Base-by-base conservation (phyloP, 768 basidiomycete species). In the Mycena venus region DNA sequence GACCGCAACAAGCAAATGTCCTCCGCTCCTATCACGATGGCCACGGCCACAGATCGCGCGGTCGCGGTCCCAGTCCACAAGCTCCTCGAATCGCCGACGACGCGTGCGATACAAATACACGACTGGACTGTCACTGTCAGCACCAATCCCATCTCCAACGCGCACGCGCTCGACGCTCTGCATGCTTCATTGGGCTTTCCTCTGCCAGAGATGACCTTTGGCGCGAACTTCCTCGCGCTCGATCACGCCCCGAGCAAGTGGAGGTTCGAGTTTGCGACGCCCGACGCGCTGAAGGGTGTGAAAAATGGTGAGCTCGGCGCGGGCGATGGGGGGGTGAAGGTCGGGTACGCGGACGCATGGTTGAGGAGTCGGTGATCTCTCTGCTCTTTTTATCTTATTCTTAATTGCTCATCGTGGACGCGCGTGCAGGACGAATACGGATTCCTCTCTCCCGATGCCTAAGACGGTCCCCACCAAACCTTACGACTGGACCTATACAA, bases 401-500 rank as follows among this genome's bases (percentile, higher is more conserved):
- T 10, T 17, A 29, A 21, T 6, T 14, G 58, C 36, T 36, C n/a
- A 27, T 36, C 66, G 63, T 31, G 60, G 40, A 58, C 83, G 60
- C 80, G 78, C 55, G 80, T 51, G 68, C 79, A 95, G 95, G 78
- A 94, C 92, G 79, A 91, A 89, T 65, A 90, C 94, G 0, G 86
- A 88, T 27, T 92, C 95, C 17, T 83, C 81, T 49, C 82, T 91
- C 15, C 91, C 93, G 0, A 90, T 95, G 85, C 94, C 95, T 4
- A 82, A 88, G 74, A 94, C 94, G 7, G 90, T 92, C 25, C 80
- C 88, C 0, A 93, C 96, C 10, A 98, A 97, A 78, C 94, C 93
- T 0, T 99, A 95, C 82, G 98, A 99, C 80, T 99, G 98, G 98
- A 99, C 98, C 14, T 99, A 98, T 82, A 98, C 97, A 3, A 95